A percentile compares a stretch with the other conserved stretches of the same genome.
phyloP scores from a whole-genome alignment of 805 yeast genomes.

The Wickerhamiella occidentalis region DNA sequence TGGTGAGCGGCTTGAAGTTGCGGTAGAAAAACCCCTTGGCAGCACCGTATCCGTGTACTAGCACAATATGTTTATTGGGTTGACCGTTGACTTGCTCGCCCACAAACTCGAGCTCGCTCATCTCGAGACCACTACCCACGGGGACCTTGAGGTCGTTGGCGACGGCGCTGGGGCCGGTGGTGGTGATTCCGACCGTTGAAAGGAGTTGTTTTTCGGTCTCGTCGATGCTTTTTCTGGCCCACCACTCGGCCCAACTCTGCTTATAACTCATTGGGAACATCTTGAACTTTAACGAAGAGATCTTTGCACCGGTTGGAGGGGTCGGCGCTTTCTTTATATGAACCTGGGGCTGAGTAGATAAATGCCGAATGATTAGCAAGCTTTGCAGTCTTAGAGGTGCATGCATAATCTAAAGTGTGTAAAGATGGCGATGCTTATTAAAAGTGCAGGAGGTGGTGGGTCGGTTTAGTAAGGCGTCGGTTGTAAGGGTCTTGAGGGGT shows the following conservation, averaged over 20 bases:
- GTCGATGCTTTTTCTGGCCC: slow-evolving; percentile 27
- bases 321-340: slow-evolving; percentile 20
- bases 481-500: too few species aligned
- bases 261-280: slow-evolving; percentile 28
- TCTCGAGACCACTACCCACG: slow-evolving; percentile 25
- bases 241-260: slow-evolving; percentile 37
- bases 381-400: neutral
- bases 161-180: slow-evolving; percentile 18
- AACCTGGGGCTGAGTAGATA: neutral
- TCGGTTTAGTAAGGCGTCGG: too few species aligned
- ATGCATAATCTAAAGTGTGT: neutral
- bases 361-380: neutral
- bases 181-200: slow-evolving; percentile 40
- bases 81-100: slow-evolving; percentile 16
- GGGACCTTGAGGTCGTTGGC: slow-evolving; percentile 33
- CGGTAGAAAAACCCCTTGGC: slow-evolving; percentile 71
- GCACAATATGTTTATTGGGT: slow-evolving; percentile 43
- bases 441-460: too few species aligned
- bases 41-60: slow-evolving; percentile 91
- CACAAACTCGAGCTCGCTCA: slow-evolving; percentile 62
- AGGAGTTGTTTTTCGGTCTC: slow-evolving; percentile 41
- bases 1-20: slow-evolving; percentile 43
- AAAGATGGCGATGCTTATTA: too few species aligned
- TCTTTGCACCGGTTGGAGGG: slow-evolving; percentile 29
- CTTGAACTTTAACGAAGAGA: slow-evolving; percentile 22